Percentiles rank a stretch among this genome's conserved stretches.
phyloP scores from a whole-genome alignment of 1,284 basidiomycete species.

The Sporisorium reilianum region DNA sequence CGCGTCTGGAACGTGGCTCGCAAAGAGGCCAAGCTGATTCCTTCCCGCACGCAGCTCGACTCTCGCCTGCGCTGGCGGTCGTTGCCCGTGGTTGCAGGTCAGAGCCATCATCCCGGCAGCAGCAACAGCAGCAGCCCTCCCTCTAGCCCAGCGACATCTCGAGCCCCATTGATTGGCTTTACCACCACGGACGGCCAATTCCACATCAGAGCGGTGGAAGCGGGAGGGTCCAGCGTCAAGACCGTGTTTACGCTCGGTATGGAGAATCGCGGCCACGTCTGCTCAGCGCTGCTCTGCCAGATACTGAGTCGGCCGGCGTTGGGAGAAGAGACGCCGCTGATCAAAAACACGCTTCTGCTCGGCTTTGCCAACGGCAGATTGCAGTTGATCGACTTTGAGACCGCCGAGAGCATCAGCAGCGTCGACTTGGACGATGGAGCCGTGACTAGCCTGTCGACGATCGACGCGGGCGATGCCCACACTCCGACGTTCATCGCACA shows the following conservation, averaged over 20 bases:
- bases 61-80: constrained; percentile 33
- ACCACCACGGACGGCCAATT: constrained; percentile 35
- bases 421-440: constrained; percentile 47
- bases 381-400: constrained; percentile 31
- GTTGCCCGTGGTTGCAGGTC: constrained; percentile 6
- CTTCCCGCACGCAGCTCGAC: constrained; percentile 28
- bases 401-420: constrained; percentile 27
- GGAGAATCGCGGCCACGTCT: constrained; percentile 29
- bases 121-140: neutral
- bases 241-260: constrained; percentile 30
- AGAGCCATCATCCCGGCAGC: neutral
- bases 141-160: neutral
- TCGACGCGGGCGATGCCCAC: constrained; percentile 27
- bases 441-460: constrained; percentile 16
- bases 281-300: constrained; percentile 38
- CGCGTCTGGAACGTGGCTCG: constrained; percentile 31
- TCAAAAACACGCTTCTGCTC: constrained; percentile 37
- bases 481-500: constrained; percentile 32
- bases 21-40: constrained; percentile 15
- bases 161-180: constrained; percentile 27
- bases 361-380: constrained; percentile 43
- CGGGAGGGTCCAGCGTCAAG: constrained; percentile 21
- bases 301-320: constrained; percentile 22
- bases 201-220: constrained; percentile 26
- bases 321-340: constrained; percentile 28